Percentiles rank a stretch among this genome's conserved stretches.
Conservation (phyloP, 2,329 filamentous ascomycete species). For the Hypomyces rosellus region DNA sequence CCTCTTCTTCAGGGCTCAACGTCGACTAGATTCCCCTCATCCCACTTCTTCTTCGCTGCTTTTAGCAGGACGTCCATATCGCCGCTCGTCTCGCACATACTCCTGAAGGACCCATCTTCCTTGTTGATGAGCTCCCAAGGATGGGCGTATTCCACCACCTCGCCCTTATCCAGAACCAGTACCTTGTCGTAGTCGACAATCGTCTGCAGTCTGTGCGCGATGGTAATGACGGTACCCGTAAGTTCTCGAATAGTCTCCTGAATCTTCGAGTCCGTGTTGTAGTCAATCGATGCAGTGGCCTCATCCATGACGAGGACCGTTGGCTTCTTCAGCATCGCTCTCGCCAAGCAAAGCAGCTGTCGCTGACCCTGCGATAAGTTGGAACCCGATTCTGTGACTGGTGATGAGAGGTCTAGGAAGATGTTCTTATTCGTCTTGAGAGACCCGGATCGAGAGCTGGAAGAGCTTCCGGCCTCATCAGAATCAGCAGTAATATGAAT, state of each 20-base stretch:
- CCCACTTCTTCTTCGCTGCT: constrained; percentile 50
- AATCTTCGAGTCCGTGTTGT: constrained; percentile 90
- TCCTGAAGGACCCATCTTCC: constrained; percentile 55
- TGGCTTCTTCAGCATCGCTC: constrained; percentile 84
- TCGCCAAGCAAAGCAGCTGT: constrained; percentile 87
- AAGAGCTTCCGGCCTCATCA: constrained; percentile 3
- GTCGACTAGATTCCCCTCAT: constrained; percentile 32
- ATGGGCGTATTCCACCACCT: constrained; percentile 84
- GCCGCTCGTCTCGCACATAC: constrained; percentile 61
- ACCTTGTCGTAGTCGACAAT: constrained; percentile 99
- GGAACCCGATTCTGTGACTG: constrained; percentile 82
- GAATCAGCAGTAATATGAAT: constrained; percentile 10
- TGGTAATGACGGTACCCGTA: constrained; percentile 89
- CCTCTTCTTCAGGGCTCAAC: constrained; percentile 16
- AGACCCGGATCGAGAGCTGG: constrained; percentile 20
- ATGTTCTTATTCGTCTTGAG: constrained; percentile 82
- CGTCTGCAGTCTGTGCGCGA: constrained; percentile 90
- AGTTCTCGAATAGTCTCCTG: constrained; percentile 94
- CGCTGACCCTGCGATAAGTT: constrained; percentile 96
- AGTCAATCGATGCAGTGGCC: constrained; percentile 95
- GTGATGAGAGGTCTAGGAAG: constrained; percentile 78
- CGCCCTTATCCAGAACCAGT: constrained; percentile 82
- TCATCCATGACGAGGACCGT: constrained; percentile 99
- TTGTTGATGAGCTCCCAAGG: constrained; percentile 75
- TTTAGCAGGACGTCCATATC: constrained; percentile 46